These are phyloP conservation scores for Colletotrichum sp. DNA, from an alignment of 2,329 filamentous ascomycete species.

Conservation along the genomic window DNA sequence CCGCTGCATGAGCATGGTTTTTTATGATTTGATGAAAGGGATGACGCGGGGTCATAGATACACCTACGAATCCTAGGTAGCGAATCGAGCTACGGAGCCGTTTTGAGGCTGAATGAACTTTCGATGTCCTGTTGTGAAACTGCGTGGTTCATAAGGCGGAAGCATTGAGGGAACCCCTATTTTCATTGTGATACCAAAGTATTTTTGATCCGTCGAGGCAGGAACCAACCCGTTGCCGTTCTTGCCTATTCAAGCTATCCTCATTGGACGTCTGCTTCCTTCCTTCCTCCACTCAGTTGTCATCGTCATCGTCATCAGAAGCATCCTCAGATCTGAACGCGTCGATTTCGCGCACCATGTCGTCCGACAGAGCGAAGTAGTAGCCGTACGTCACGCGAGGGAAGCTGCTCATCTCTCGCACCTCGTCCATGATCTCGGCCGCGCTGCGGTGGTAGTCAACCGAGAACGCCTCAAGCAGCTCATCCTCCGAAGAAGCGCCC, in stretches of 20 bases:
- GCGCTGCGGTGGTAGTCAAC: neutral
- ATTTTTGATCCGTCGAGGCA: neutral
- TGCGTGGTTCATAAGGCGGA: accelerated
- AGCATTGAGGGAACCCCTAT: neutral
- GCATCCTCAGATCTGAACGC: neutral
- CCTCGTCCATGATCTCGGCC: neutral
- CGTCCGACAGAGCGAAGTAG: neutral
- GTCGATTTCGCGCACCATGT: neutral
- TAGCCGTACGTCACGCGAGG: neutral
- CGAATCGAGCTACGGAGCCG: constrained; percentile 3
- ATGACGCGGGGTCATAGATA: neutral
- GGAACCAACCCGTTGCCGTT: neutral
- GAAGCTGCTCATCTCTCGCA: neutral
- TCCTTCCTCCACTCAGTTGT: neutral
- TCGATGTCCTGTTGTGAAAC: neutral
- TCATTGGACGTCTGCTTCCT: no score
- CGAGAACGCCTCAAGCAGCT: neutral
- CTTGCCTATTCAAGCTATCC: neutral
- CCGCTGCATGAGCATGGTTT: neutral
- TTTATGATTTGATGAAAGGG: neutral
- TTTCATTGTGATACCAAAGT: neutral
- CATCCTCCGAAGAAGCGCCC: neutral
- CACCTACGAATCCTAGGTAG: constrained; percentile 7
- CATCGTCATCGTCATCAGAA: neutral
- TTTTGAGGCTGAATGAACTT: neutral